Percentiles rank a stretch among this genome's conserved stretches.
Conservation (phyloP, 345 rosid genomes). For the Camelina neglecta region DNA sequence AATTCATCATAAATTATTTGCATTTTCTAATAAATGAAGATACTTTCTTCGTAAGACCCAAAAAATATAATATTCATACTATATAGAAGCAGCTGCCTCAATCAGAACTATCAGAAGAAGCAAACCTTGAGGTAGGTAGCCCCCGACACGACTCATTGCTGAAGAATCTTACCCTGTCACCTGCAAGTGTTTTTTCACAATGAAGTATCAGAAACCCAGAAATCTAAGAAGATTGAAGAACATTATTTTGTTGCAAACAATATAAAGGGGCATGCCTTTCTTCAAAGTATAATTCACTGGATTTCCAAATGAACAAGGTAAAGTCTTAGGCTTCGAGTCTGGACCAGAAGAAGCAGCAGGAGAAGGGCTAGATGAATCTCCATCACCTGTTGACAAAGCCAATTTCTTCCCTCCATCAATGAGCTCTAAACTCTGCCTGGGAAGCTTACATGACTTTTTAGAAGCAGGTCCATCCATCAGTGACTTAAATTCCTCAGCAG, state of each 20-base stretch:
- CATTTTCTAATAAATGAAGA: no score
- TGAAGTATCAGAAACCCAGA: slow-evolving; percentile 33
- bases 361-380: slow-evolving; percentile 55
- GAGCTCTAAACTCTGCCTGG: slow-evolving; percentile 53
- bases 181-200: slow-evolving; percentile 50
- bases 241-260: slow-evolving; percentile 21
- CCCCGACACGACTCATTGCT: slow-evolving; percentile 53
- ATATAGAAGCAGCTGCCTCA: neutral
- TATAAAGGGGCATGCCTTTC: slow-evolving; percentile 55
- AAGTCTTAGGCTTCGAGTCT: slow-evolving; percentile 64
- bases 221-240: slow-evolving; percentile 33
- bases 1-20: no score
- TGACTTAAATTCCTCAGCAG: no score
- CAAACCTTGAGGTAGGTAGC: slow-evolving; percentile 61
- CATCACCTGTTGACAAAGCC: slow-evolving; percentile 46
- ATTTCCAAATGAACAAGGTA: slow-evolving; percentile 20
- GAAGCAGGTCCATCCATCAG: slow-evolving; percentile 35
- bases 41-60: no score
- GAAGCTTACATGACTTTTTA: slow-evolving; percentile 59
- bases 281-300: slow-evolving; percentile 57
- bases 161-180: slow-evolving; percentile 73
- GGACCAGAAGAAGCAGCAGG: slow-evolving; percentile 55
- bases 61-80: no score
- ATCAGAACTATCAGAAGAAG: slow-evolving; percentile 11
- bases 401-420: slow-evolving; percentile 53